Conservation (phyloP, 768 basidiomycete species). For the Albatrellus ellisii region DNA sequence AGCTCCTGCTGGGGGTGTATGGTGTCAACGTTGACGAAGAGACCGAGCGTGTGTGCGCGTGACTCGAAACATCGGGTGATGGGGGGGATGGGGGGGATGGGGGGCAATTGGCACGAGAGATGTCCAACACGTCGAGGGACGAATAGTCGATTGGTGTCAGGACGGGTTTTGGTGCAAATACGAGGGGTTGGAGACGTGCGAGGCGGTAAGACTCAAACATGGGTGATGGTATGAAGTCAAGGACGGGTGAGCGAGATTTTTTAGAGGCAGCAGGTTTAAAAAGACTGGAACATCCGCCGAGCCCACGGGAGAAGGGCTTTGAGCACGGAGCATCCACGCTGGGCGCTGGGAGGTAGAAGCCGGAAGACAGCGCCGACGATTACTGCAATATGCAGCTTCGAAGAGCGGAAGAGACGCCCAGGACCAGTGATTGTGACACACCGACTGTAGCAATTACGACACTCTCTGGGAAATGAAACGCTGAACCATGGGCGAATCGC, state of each 20-base stretch:
- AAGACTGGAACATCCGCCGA: background rate
- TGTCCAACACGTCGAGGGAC: slow-evolving; percentile 1
- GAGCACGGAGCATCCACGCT: too few species aligned
- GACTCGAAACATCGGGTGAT: background rate
- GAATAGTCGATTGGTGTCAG: background rate
- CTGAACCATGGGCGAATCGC: too few species aligned
- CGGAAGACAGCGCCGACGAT: too few species aligned
- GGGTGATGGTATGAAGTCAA: background rate
- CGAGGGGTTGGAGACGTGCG: background rate
- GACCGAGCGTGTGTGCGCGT: background rate
- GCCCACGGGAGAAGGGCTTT: too few species aligned
- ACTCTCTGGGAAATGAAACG: too few species aligned
- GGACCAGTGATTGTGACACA: too few species aligned
- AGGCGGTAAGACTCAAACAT: background rate
- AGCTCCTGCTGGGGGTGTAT: background rate
- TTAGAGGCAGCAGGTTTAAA: background rate
- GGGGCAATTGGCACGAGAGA: background rate
- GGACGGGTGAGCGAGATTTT: too few species aligned
- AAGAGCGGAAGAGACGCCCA: too few species aligned
- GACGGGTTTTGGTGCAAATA: background rate
- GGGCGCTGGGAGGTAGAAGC: too few species aligned
- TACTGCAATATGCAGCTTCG: too few species aligned
- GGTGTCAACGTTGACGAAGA: background rate
- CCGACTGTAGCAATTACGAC: too few species aligned
- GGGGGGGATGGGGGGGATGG: background rate